Evolutionary conservation across 441 rosid species (phyloP), one percentile per base, ranked within the genome.

Genomic region (Adansonia madagascariensis): DNA sequence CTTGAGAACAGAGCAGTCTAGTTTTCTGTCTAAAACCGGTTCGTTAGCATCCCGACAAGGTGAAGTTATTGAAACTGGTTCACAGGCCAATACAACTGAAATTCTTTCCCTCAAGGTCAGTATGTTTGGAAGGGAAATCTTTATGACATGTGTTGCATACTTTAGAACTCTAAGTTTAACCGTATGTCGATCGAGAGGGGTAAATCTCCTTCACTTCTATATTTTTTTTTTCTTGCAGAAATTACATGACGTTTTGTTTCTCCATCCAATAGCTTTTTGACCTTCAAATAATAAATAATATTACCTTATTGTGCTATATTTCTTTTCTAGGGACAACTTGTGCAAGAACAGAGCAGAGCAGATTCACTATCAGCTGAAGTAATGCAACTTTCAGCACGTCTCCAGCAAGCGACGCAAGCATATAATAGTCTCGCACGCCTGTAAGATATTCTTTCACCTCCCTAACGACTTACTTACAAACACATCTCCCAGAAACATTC

Each of bases 331-430:
- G 90, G 91, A 2, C 91, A 89, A 79, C 94, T 96, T 77, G 93
- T 85, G 14, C 92, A 88, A 81, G 96, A 91, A 86, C 95, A 91
- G 84, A 91, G 92, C 85, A 86, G 86, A 89, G 97, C 95, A 0
- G 99, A 94, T 79, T 83, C 92, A 11, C 82, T 96, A 44, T 89
- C 98, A 5, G 93, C 96, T 0, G 95, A 96, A 85, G 92, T 96
- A 63, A 84, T 94, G 86, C 93, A 90, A 86, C 90, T 92, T 43
- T 91, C 97, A 53, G 91, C 90, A 2, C 88, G 86, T 80, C 94
- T 92, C 80, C 97, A 91, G 77, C 94, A 87, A 83, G 87, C 91
- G 74, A 89, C 94, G 35, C 98, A 92, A 82, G 92, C 98, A 75
- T 94, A 91, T 75, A 91, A 84, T 77, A 84, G 91, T 65, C 98